Conservation (phyloP, 2,329 filamentous ascomycete genomes). For the Sporothrix euskadiensis region DNA sequence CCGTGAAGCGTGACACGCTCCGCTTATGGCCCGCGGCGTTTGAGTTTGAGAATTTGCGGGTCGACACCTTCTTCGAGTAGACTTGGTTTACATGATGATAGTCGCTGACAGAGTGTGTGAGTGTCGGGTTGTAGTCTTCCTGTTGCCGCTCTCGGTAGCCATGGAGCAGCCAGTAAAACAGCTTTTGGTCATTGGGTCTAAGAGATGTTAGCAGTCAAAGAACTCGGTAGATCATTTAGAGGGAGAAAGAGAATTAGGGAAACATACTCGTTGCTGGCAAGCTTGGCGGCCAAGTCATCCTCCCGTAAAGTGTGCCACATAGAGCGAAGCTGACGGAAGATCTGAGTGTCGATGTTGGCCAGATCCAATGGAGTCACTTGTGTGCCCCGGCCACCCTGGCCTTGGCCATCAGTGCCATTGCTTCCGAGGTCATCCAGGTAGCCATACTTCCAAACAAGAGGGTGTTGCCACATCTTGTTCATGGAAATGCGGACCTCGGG, state of each 20-base stretch:
- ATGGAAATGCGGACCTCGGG: conserved; percentile 79
- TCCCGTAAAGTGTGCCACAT: conserved; percentile 87
- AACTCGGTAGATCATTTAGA: neutral
- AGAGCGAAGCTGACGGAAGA: conserved; percentile 81
- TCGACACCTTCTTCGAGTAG: conserved; percentile 62
- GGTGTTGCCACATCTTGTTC: conserved; percentile 80
- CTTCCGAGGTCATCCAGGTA: conserved; percentile 69
- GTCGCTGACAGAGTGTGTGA: conserved; percentile 86
- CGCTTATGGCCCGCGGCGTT: conserved; percentile 51
- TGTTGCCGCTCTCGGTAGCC: conserved; percentile 81
- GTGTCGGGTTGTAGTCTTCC: conserved; percentile 79
- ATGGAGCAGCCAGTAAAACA: conserved; percentile 84
- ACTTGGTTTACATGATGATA: conserved; percentile 75
- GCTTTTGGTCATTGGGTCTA: conserved; percentile 84
- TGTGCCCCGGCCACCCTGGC: conserved; percentile 61
- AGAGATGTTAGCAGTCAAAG: neutral
- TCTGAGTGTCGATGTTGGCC: conserved; percentile 74
- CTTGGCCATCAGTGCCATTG: conserved; percentile 46
- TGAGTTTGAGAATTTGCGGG: conserved; percentile 57
- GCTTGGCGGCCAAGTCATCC: conserved; percentile 66
- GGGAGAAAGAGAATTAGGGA: neutral
- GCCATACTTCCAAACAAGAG: conserved; percentile 81
- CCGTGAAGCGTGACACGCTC: conserved; percentile 62
- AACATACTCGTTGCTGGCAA: conserved; percentile 65
- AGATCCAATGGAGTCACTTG: conserved; percentile 58